These are phyloP conservation scores for Graphiopsis chlorocephala DNA, from an alignment of 2,329 filamentous ascomycete species.

Conservation along the genomic window DNA sequence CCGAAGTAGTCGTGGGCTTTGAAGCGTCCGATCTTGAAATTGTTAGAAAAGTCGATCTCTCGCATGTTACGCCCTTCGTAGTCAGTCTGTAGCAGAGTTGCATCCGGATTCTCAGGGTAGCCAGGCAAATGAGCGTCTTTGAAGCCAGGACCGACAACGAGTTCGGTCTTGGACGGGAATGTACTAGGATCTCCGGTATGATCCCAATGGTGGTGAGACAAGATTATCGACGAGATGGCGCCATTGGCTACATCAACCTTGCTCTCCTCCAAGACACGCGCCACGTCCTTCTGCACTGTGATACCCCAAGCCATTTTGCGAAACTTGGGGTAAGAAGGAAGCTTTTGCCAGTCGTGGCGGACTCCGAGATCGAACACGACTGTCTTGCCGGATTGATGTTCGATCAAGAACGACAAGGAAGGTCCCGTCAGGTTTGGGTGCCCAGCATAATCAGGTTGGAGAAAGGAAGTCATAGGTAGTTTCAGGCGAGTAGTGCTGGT, in stretches of 20 bases:
- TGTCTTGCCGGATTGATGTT: conserved; percentile 42
- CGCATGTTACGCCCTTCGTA: conserved; percentile 39
- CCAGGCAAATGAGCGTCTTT: conserved; percentile 43
- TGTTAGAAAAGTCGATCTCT: conserved; percentile 37
- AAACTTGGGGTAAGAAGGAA: conserved; percentile 36
- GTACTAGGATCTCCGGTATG: conserved; percentile 43
- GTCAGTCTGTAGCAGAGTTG: conserved; percentile 41
- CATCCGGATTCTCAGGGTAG: conserved; percentile 42
- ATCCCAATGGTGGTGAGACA: conserved; percentile 38
- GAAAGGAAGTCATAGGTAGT: conserved; percentile 32
- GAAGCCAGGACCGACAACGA: conserved; percentile 51
- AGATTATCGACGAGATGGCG: conserved; percentile 33
- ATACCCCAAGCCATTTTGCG: conserved; percentile 35
- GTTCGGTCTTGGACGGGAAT: conserved; percentile 42
- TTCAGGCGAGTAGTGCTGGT: conserved; percentile 34
- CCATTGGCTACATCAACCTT: conserved; percentile 39
- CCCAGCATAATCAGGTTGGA: conserved; percentile 41
- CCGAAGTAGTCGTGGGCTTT: conserved; percentile 54
- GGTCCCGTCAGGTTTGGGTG: conserved; percentile 39
- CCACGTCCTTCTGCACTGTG: conserved; percentile 43
- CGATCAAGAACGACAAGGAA: conserved; percentile 48
- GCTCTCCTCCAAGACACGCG: conserved; percentile 41
- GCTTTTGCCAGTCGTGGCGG: conserved; percentile 45
- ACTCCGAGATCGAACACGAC: conserved; percentile 50
- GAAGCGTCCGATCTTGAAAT: conserved; percentile 46